Conservation (phyloP, 805 yeast species). For the Saturnispora besseyi region DNA sequence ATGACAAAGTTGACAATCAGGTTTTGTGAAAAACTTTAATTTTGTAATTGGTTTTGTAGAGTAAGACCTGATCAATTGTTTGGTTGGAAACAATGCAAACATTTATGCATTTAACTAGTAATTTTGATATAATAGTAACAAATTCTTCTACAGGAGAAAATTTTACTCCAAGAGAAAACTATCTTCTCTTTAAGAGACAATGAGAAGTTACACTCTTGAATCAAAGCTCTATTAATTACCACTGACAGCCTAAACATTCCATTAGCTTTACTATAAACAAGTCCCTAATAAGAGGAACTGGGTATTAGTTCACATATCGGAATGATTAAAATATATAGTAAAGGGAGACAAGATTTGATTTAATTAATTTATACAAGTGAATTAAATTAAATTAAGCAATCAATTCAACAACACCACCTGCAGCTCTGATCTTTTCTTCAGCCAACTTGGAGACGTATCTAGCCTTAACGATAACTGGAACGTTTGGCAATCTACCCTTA, state of each 20-base stretch:
- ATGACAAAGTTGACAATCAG: constrained; percentile 59
- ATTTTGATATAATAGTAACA: not conserved
- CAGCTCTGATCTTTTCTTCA: constrained; percentile 99
- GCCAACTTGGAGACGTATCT: constrained; percentile 99
- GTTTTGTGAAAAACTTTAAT: constrained; percentile 59
- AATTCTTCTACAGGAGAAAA: not conserved
- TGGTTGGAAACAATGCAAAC: not conserved
- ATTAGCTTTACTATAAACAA: not conserved
- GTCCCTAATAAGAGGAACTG: not conserved
- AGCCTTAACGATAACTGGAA: constrained; percentile 98
- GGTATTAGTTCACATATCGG: not conserved
- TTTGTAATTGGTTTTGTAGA: constrained; percentile 11
- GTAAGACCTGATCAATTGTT: not conserved
- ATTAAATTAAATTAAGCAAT: constrained; percentile 59
- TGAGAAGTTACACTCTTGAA: too few species aligned
- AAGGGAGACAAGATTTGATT: constrained; percentile 4
- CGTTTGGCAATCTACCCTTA: constrained; percentile 96
- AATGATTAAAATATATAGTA: constrained; percentile 4
- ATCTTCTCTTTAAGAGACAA: too few species aligned
- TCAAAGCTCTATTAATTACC: not conserved
- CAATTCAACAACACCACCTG: constrained; percentile 99
- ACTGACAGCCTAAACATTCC: not conserved
- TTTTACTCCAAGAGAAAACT: not conserved
- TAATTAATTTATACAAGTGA: constrained; percentile 1
- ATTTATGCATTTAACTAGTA: not conserved